These are phyloP conservation scores for Pachysolen tannophilus DNA, from an alignment of 805 yeast genomes.

Conservation along the genomic window DNA sequence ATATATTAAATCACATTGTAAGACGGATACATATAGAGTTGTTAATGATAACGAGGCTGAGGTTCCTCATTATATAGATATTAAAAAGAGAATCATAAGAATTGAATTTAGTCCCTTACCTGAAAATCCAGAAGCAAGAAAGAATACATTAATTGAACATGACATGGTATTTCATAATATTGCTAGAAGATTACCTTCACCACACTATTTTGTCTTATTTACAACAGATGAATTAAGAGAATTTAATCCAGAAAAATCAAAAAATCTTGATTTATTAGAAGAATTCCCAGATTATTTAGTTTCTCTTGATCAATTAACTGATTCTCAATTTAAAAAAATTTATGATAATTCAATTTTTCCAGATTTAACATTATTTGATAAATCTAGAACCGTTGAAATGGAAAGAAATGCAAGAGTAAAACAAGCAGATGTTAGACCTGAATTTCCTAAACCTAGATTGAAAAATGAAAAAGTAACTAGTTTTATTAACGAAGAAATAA, in stretches of 20 bases:
- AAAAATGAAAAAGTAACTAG: conserved; percentile 16
- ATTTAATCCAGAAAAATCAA: conserved; percentile 14
- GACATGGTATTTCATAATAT: conserved; percentile 39
- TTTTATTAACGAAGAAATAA: conserved; percentile 14
- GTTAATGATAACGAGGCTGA: conserved; percentile 32
- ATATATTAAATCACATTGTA: conserved; percentile 40
- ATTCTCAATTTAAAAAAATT: conserved; percentile 20
- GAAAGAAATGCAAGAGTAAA: conserved; percentile 42
- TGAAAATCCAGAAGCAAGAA: conserved; percentile 19
- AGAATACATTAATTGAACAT: conserved; percentile 12
- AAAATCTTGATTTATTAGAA: conserved; percentile 13
- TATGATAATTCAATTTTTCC: conserved; percentile 39
- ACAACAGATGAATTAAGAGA: conserved; percentile 31
- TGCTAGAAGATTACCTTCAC: conserved; percentile 67
- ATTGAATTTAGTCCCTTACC: conserved; percentile 50
- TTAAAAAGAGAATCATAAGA: conserved; percentile 51
- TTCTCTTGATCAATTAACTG: conserved; percentile 20
- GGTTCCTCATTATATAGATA: conserved; percentile 52
- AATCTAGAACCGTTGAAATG: conserved; percentile 38
- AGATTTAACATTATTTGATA: conserved; percentile 43
- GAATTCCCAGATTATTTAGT: conserved; percentile 23
- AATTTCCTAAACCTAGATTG: conserved; percentile 24
- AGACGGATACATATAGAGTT: conserved; percentile 36
- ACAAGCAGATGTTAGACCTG: conserved; percentile 19
- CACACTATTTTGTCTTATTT: conserved; percentile 53